phyloP scores from a whole-genome alignment of 1,139 yeast genomes.

The Scheffersomyces stambukii region DNA sequence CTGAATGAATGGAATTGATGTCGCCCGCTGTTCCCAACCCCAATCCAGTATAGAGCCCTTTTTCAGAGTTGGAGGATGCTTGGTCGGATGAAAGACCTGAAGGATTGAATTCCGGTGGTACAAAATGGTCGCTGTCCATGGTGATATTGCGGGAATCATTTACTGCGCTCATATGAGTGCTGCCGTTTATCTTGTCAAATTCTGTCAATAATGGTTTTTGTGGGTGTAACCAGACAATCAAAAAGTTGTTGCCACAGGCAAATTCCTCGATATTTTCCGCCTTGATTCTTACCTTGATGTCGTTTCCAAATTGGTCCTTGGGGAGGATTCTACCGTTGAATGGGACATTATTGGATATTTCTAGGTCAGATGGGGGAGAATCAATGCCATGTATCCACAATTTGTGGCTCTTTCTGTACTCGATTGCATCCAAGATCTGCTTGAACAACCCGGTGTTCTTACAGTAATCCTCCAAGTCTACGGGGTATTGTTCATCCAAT shows the following conservation, averaged over 20 bases:
- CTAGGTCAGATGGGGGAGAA: constrained; percentile 16
- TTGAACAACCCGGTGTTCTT: constrained; percentile 20
- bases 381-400: constrained; percentile 30
- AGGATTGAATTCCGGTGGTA: constrained; percentile 6
- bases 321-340: constrained; percentile 3
- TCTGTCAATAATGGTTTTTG: constrained; percentile 22
- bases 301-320: constrained; percentile 3
- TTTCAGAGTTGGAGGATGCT: constrained; percentile 10
- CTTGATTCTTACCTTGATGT: constrained; percentile 10
- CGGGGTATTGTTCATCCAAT: constrained; percentile 28
- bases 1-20: constrained; percentile 41
- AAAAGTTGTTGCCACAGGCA: constrained; percentile 27
- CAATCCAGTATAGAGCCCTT: constrained; percentile 14
- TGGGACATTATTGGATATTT: constrained; percentile 9
- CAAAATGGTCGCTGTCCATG: constrained; percentile 6
- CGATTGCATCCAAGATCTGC: constrained; percentile 24
- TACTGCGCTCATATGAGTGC: constrained; percentile 11
- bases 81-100: constrained; percentile 11
- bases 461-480: constrained; percentile 24
- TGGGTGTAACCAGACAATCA: constrained; percentile 31
- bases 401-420: constrained; percentile 21
- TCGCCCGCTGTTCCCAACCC: constrained; percentile 44
- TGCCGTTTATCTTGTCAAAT: constrained; percentile 9
- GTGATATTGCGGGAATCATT: constrained; percentile 9
- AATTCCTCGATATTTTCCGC: constrained; percentile 27